These are phyloP conservation scores for Diphasiastrum complanatum DNA, from an alignment of 83 land plant species.

Conservation along the genomic window DNA sequence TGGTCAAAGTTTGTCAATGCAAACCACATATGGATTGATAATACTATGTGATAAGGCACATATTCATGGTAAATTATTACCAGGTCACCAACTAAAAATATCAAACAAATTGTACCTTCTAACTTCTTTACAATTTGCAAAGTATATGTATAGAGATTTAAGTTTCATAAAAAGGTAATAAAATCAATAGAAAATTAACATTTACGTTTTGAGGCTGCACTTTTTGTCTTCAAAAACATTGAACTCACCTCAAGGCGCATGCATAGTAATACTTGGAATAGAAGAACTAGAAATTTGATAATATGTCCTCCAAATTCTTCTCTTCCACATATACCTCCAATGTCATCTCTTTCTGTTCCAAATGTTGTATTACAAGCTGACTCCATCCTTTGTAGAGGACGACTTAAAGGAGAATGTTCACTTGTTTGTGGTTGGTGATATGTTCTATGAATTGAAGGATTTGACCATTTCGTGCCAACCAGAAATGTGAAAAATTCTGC, in stretches of 20 bases:
- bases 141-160: too few relatives aligned
- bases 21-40: too few relatives aligned
- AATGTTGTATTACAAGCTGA: constrained; percentile 28
- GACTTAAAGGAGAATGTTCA: constrained; percentile 29
- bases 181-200: too few relatives aligned
- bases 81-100: too few relatives aligned
- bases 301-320: constrained; percentile 86
- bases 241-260: constrained; percentile 94
- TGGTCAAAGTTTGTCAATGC: too few relatives aligned
- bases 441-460: constrained; percentile 61
- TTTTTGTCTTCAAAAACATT: too few relatives aligned
- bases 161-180: too few relatives aligned
- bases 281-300: constrained; percentile 60
- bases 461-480: constrained; percentile 90
- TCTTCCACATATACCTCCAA: constrained; percentile 59
- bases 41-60: too few relatives aligned
- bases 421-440: constrained; percentile 27
- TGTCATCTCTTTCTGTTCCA: constrained; percentile 42
- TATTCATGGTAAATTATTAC: too few relatives aligned
- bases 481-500: constrained; percentile 88
- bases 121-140: too few relatives aligned
- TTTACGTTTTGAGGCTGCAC: too few relatives aligned
- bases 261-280: constrained; percentile 67
- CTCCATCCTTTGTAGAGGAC: constrained; percentile 39
- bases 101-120: too few relatives aligned